Percentiles rank a stretch among this genome's conserved stretches.
Evolutionary conservation across 1,284 basidiomycete genomes (phyloP).

Genomic region (Trichosporon sp.): DNA sequence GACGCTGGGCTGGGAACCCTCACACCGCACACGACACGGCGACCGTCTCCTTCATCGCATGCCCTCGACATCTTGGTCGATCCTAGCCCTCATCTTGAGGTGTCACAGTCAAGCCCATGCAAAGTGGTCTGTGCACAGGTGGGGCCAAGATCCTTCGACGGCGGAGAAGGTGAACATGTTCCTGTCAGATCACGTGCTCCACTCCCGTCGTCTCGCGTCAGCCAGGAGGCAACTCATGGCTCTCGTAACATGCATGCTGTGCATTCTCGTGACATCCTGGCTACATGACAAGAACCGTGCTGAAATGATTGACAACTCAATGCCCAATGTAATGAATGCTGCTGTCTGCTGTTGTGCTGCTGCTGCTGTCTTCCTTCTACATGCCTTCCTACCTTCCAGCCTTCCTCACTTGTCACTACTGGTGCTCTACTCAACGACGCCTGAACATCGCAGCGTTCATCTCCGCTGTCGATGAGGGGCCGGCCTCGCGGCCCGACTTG

Average conservation of each 20-base stretch:
- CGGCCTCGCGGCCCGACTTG: conserved; percentile 24
- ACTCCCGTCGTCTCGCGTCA: no score
- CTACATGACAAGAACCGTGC: conserved; percentile 28
- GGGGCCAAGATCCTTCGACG: no score
- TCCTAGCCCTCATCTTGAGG: no score
- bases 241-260: conserved; percentile 8
- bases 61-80: no score
- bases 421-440: background rate
- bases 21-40: no score
- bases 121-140: no score
- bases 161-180: no score
- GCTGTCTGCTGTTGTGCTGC: conserved; percentile 8
- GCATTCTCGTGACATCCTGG: conserved; percentile 21
- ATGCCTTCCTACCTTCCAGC: no score
- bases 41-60: no score
- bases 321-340: conserved; percentile 11
- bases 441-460: conserved; percentile 32
- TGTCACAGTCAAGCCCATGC: no score
- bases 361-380: conserved; percentile 6
- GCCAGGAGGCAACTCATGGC: no score
- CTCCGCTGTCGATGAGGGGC: conserved; percentile 26
- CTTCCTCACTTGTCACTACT: background rate
- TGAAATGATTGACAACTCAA: conserved; percentile 6
- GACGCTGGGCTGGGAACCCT: background rate
- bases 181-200: no score